Percentiles rank a stretch among this genome's conserved stretches.
These are phyloP conservation scores for Zanthoxylum bungeanum DNA, from an alignment of 345 rosid species.

Conservation along the genomic window DNA sequence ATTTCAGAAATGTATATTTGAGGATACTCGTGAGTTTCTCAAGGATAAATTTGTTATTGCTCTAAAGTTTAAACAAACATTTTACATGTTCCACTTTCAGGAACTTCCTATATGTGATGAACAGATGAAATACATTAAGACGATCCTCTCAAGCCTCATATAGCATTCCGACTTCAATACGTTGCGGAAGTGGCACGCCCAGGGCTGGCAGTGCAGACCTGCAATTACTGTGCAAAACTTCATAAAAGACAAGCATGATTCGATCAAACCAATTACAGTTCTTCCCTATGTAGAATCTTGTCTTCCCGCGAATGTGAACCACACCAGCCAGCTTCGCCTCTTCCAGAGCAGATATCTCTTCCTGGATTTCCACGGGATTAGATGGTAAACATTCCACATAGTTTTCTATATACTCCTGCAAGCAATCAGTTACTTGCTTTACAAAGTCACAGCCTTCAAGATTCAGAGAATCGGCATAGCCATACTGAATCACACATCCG, in stretches of 20 bases:
- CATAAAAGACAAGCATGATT: slow-evolving; percentile 50
- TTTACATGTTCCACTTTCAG: no score
- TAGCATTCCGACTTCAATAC: slow-evolving; percentile 65
- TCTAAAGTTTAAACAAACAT: background rate
- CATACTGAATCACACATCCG: slow-evolving; percentile 58
- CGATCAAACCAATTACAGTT: slow-evolving; percentile 50
- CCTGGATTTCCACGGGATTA: slow-evolving; percentile 24
- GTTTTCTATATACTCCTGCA: slow-evolving; percentile 31
- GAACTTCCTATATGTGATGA: background rate
- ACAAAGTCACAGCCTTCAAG: slow-evolving; percentile 52
- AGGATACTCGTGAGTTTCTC: no score
- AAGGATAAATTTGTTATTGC: no score
- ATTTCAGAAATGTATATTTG: no score
- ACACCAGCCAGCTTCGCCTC: slow-evolving; percentile 45
- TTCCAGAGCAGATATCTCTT: slow-evolving; percentile 38
- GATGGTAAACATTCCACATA: background rate
- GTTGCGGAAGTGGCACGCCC: slow-evolving; percentile 44
- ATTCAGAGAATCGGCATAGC: slow-evolving; percentile 60
- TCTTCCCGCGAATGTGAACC: slow-evolving; percentile 59
- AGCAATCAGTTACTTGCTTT: slow-evolving; percentile 40
- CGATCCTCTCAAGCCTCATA: slow-evolving; percentile 44
- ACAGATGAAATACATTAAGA: background rate
- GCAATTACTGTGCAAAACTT: slow-evolving; percentile 58
- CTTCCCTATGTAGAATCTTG: slow-evolving; percentile 49
- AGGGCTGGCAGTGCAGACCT: slow-evolving; percentile 63